Base-by-base conservation (phyloP, 345 rosid species). In the Citrus sp. region DNA sequence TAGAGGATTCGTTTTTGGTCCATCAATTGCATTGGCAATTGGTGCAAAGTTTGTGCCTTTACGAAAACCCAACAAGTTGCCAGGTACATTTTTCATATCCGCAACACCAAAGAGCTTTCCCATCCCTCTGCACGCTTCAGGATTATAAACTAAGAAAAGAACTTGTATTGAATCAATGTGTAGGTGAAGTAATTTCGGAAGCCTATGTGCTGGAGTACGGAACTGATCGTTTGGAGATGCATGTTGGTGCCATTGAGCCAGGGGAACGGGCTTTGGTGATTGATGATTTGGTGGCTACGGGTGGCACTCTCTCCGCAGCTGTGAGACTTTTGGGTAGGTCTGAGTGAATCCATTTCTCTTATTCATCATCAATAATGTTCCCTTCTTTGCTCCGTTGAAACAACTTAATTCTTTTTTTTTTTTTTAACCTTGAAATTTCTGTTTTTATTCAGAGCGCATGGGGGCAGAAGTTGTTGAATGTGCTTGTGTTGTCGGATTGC, bases 1-100 rank as follows among this genome's bases (percentile, higher is more conserved):
- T 14, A 90, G 97, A 82, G 98, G 98, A 18, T 95, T 95, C 90
- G 88, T 95, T 87, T 95, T 95, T 81, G 99, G 98, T 37, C 90
- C 98, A 49, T 66, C 99, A 18, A 86, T 95, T 66, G 99, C 99
- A 74, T 83, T 95, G 60, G 99, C 98, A 46, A 91, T 95, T 67
- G 97, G 96, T 61, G 99, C 99, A 28, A 95, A 93, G 88, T 95
- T 95, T 80, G 86, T 93, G 49, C 98, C 98, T 61, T 73, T 95
- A 63, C 83, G 99, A 65, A 95, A 95, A 86, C 98, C 97, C 37
- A 85, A 85, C 68, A 93, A 93, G 79, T 80, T 95, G 67, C 98
- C 98, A 51, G 98, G 99, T 95, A 79, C 9, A 8, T 19, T 2
- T 7, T 13, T 54, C 34, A 30, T 28, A 27, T 4, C 4, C 25